These are phyloP conservation scores for Globisporangium splendens DNA, from an alignment of 352 stramenopile species.

Conservation along the genomic window DNA sequence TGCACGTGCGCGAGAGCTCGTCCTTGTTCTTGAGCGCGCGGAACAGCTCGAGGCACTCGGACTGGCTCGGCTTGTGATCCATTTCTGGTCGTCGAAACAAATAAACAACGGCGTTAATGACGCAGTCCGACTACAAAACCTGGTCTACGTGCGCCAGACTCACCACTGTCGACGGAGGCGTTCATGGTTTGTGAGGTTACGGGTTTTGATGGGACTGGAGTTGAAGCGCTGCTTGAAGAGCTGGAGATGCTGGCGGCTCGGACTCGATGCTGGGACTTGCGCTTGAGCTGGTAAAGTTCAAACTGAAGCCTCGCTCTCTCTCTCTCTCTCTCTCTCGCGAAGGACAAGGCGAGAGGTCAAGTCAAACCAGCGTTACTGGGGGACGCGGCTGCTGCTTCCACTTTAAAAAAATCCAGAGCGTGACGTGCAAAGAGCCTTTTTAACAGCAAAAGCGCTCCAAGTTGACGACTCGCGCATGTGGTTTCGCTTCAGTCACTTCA, in stretches of 20 bases:
- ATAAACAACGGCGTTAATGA: not conserved
- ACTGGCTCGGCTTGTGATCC: conserved; percentile 23
- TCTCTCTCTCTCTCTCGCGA: no score
- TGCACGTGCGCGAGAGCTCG: conserved; percentile 64
- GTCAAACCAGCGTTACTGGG: no score
- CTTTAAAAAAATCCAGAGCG: not conserved
- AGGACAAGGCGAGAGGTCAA: no score
- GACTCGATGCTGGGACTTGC: conserved; percentile 5
- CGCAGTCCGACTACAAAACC: not conserved
- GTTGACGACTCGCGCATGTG: no score
- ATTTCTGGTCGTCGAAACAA: conserved; percentile 15
- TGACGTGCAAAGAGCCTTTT: no score
- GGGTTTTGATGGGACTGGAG: not conserved
- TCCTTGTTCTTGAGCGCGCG: conserved; percentile 78
- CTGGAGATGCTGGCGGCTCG: no score
- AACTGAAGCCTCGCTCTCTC: conserved; percentile 13
- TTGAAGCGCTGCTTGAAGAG: no score
- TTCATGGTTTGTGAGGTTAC: conserved; percentile 13
- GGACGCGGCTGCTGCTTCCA: no score
- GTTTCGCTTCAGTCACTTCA: not conserved
- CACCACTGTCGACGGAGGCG: conserved; percentile 38
- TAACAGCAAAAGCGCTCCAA: no score
- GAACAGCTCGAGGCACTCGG: conserved; percentile 72
- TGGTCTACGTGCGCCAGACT: not conserved
- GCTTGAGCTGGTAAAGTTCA: conserved; percentile 9